Evolutionary conservation across 23 red algal species (phyloP).

Genomic region (Gracilaria domingensis): DNA sequence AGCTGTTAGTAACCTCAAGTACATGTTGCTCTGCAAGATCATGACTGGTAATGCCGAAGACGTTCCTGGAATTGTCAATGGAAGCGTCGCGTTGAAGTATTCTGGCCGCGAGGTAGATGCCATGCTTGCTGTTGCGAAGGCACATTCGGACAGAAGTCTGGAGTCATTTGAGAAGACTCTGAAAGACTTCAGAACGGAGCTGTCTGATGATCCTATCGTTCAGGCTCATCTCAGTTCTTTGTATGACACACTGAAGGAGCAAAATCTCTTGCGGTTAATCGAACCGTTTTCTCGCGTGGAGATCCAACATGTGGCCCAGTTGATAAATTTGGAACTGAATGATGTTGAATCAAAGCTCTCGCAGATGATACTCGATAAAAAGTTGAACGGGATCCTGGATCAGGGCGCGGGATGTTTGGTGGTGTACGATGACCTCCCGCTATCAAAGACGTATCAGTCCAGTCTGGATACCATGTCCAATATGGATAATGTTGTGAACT

Average conservation of each 20-base stretch:
- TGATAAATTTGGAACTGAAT: constrained; percentile 77
- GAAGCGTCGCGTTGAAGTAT: constrained; percentile 86
- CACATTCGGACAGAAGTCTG: constrained; percentile 80
- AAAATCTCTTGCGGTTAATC: constrained; percentile 93
- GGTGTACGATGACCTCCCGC: constrained; percentile 73
- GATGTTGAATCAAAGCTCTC: constrained; percentile 93
- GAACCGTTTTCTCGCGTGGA: constrained; percentile 95
- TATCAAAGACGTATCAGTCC: constrained; percentile 83
- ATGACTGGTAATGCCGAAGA: constrained; percentile 90
- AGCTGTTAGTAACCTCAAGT: constrained; percentile 93
- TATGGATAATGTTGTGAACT: constrained; percentile 94
- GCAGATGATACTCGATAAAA: constrained; percentile 97
- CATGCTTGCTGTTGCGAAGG: constrained; percentile 90
- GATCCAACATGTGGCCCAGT: constrained; percentile 91
- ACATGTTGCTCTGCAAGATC: constrained; percentile 99
- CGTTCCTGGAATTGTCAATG: constrained; percentile 77
- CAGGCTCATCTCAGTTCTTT: constrained; percentile 87
- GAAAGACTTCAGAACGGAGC: constrained; percentile 72
- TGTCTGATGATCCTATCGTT: constrained; percentile 90
- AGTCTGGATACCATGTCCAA: constrained; percentile 78
- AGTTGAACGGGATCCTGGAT: constrained; percentile 96
- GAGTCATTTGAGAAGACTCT: constrained; percentile 88
- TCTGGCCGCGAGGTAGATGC: constrained; percentile 89
- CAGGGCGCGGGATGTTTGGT: constrained; percentile 95
- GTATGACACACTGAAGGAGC: constrained; percentile 92